Conservation (phyloP, 257 asterid species). For the Echites panduratus region DNA sequence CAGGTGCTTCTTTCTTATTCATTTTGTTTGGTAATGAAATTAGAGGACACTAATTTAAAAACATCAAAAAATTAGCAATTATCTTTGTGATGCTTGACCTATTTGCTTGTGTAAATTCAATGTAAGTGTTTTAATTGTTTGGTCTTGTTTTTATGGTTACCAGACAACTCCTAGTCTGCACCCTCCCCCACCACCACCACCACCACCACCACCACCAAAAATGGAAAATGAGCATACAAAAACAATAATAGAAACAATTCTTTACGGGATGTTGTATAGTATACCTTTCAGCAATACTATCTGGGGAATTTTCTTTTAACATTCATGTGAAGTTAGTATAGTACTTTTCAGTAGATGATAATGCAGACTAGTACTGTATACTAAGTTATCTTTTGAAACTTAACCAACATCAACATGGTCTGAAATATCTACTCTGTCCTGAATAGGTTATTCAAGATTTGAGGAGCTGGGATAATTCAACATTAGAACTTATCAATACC, state of each 20-base stretch:
- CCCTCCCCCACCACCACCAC: too few relatives aligned
- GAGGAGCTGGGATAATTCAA: constrained; percentile 41
- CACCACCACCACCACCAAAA: too few relatives aligned
- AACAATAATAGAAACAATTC: neutral
- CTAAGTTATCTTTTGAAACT: neutral
- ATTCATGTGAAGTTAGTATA: neutral
- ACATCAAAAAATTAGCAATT: neutral
- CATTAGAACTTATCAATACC: constrained; percentile 34
- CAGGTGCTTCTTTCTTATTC: too few relatives aligned
- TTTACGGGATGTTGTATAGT: too few relatives aligned
- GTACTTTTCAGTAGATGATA: neutral
- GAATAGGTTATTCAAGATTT: constrained; percentile 45
- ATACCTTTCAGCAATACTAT: too few relatives aligned
- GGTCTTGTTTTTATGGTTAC: neutral
- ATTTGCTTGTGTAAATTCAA: neutral
- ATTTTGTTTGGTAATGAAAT: neutral
- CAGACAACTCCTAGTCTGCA: neutral
- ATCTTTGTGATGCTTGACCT: neutral
- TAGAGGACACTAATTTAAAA: neutral
- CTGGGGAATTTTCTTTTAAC: neutral
- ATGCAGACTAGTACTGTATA: neutral
- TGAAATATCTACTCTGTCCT: constrained; percentile 5
- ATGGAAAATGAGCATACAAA: neutral
- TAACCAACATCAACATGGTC: neutral
- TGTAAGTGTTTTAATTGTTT: neutral